Evolutionary conservation across 805 yeast genomes (phyloP).

Genomic region (Suhomyces vadensis): DNA sequence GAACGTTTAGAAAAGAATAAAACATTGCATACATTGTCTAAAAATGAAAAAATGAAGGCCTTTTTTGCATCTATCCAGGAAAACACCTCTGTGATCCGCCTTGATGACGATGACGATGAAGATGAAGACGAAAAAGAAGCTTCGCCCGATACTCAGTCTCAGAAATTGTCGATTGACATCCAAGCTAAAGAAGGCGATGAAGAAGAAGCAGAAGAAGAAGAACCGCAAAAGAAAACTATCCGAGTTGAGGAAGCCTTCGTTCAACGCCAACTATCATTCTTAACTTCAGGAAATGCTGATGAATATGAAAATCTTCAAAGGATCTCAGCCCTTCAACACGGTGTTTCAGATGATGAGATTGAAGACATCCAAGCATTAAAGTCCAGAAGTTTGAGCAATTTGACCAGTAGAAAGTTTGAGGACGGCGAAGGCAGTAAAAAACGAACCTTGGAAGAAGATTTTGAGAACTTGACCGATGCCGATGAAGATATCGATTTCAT

Average conservation of each 20-base stretch:
- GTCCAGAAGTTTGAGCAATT: slow-evolving; percentile 36
- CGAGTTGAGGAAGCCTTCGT: slow-evolving; percentile 56
- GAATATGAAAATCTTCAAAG: slow-evolving; percentile 29
- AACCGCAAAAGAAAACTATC: slow-evolving; percentile 33
- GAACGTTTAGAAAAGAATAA: slow-evolving; percentile 49
- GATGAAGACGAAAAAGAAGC: slow-evolving; percentile 24
- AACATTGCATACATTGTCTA: slow-evolving; percentile 43
- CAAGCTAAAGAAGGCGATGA: slow-evolving; percentile 17
- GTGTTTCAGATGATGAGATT: slow-evolving; percentile 37
- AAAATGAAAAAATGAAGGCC: slow-evolving; percentile 60
- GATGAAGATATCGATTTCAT: slow-evolving; percentile 34
- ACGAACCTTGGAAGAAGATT: slow-evolving; percentile 16
- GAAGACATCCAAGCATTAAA: slow-evolving; percentile 52
- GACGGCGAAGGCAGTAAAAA: slow-evolving; percentile 16
- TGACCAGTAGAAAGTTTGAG: slow-evolving; percentile 26
- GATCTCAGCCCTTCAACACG: slow-evolving; percentile 38
- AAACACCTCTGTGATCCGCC: slow-evolving; percentile 28
- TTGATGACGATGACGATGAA: slow-evolving; percentile 28
- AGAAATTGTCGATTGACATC: not conserved
- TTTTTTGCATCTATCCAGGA: slow-evolving; percentile 66
- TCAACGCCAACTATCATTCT: slow-evolving; percentile 55
- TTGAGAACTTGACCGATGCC: slow-evolving; percentile 16
- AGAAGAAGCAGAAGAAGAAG: slow-evolving; percentile 20
- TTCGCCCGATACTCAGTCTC: not conserved
- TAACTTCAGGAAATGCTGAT: slow-evolving; percentile 34